Percentiles rank a stretch among this genome's conserved stretches.
Conservation (phyloP, 352 stramenopile species). For the Pythium dissotocum region DNA sequence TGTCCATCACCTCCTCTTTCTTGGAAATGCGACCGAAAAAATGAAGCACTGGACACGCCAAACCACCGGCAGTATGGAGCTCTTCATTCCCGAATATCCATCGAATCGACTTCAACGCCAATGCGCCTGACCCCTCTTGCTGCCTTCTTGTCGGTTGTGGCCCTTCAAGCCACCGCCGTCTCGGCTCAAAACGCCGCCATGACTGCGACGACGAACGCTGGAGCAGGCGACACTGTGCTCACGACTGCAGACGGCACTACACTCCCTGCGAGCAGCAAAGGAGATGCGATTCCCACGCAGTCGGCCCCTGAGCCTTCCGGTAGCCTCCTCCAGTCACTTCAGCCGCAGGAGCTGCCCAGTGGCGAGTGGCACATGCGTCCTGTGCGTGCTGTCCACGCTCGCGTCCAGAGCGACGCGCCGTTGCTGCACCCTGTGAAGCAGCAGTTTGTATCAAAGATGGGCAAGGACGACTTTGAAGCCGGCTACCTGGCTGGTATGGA, state of each 20-base stretch:
- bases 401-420: conserved; percentile 69
- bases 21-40: no score
- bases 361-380: conserved; percentile 66
- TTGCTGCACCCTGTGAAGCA: conserved; percentile 49
- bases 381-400: conserved; percentile 71
- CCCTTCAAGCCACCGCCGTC: not conserved
- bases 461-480: conserved; percentile 43
- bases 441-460: conserved; percentile 66
- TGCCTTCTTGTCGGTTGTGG: not conserved
- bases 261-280: not conserved
- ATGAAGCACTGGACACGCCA: no score
- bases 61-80: no score
- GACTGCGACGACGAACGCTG: not conserved
- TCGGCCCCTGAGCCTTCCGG: not conserved
- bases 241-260: not conserved
- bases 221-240: conserved; percentile 1
- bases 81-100: not conserved
- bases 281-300: not conserved
- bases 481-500: conserved; percentile 71
- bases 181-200: not conserved
- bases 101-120: not conserved
- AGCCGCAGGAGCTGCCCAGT: conserved; percentile 9
- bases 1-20: not conserved
- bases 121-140: not conserved
- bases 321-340: conserved; percentile 27